Evolutionary conservation across 169 alveolate species (phyloP).

Genomic region (Plasmodium fragile): DNA sequence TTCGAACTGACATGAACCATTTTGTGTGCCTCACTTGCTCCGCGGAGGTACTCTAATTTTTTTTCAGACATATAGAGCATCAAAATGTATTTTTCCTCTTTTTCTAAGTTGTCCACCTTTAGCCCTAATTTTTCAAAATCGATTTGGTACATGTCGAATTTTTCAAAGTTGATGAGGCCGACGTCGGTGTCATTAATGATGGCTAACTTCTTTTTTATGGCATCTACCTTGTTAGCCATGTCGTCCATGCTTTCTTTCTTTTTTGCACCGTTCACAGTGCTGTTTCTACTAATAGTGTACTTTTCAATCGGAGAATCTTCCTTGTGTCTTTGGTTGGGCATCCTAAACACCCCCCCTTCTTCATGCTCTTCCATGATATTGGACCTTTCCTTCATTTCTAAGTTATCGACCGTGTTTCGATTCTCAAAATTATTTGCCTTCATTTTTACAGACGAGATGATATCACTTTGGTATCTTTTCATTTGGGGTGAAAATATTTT

Average conservation of each 20-base stretch:
- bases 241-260: conserved; percentile 11
- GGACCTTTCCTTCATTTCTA: background rate
- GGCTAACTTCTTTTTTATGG: conserved; percentile 22
- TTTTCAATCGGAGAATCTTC: background rate
- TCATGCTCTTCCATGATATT: background rate
- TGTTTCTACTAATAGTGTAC: background rate
- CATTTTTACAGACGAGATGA: background rate
- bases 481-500: background rate
- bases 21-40: conserved; percentile 4
- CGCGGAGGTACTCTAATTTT: conserved; percentile 4
- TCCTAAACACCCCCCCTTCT: background rate
- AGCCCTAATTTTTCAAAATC: conserved; percentile 61
- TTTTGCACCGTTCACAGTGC: background rate
- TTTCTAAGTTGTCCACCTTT: conserved; percentile 39
- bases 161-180: conserved; percentile 25
- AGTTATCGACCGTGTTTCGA: background rate
- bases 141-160: conserved; percentile 50
- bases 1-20: background rate
- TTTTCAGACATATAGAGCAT: conserved; percentile 61
- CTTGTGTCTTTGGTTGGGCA: background rate
- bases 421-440: background rate
- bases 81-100: conserved; percentile 68
- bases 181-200: conserved; percentile 30
- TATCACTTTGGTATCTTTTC: conserved; percentile 23
- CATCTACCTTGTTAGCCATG: conserved; percentile 10